Evolutionary conservation across 768 basidiomycete genomes (phyloP).

Genomic region (Rhodotorula babjevae): DNA sequence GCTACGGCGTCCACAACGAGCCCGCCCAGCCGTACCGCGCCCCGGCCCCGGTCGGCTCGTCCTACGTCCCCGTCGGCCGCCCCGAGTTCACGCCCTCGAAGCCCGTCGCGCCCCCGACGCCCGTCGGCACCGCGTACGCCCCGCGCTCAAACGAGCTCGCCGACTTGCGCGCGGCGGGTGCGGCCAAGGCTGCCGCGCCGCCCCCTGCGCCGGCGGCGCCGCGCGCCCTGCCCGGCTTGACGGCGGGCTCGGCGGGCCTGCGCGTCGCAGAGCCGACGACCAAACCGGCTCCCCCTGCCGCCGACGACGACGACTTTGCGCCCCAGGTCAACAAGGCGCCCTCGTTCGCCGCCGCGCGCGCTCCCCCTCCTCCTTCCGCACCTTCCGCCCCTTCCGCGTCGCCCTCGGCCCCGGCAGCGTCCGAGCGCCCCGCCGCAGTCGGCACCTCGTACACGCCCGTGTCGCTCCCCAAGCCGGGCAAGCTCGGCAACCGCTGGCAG

Average conservation of each 20-base stretch:
- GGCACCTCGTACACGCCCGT: constrained; percentile 85
- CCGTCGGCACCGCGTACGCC: constrained; percentile 44
- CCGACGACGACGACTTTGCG: constrained; percentile 24
- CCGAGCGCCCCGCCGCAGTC: constrained; percentile 65
- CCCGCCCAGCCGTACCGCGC: constrained; percentile 66
- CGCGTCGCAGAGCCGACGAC: constrained; percentile 51
- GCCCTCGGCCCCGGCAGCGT: constrained; percentile 42
- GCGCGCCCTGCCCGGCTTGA: constrained; percentile 51
- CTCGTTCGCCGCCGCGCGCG: constrained; percentile 53
- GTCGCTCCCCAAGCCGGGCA: constrained; percentile 74
- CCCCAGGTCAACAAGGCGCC: constrained; percentile 46
- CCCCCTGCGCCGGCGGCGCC: constrained; percentile 13
- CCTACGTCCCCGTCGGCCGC: constrained; percentile 45
- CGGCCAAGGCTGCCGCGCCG: constrained; percentile 15
- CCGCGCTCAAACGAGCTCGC: constrained; percentile 42
- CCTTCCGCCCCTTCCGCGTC: constrained; percentile 39
- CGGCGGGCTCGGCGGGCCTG: constrained; percentile 28
- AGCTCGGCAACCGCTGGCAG: constrained; percentile 70
- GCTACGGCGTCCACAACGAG: constrained; percentile 79
- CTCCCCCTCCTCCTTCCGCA: constrained; percentile 42
- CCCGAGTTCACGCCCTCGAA: constrained; percentile 40
- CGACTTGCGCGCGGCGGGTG: constrained; percentile 48
- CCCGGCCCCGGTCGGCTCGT: constrained; percentile 58
- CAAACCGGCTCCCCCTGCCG: constrained; percentile 50
- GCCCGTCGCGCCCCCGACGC: constrained; percentile 27